Evolutionary conservation across 78 protist genomes (phyloP), one percentile per base, ranked within the genome.

Genomic region (Isochrysis galbana): DNA sequence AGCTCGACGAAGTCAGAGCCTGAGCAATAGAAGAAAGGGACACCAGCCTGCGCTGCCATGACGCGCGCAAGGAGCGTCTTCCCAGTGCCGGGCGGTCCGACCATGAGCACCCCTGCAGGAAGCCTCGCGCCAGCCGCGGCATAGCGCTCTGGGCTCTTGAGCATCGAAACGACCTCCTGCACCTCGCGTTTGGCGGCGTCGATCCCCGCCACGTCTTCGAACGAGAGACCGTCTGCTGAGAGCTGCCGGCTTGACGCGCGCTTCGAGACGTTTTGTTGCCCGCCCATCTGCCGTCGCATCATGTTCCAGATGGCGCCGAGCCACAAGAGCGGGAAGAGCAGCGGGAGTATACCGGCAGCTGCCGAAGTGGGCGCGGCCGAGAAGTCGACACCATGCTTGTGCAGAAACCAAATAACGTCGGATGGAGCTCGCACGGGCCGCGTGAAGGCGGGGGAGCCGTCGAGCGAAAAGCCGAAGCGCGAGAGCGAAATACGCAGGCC

Each of bases 51-150:
- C 5, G 55, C 54, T 2, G 88, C 48, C 34, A 80, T 44, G 34
- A 80, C 88, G 55, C 88, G 88, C 44, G 90, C 96, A 3, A 89
- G 47, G 44, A 94, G 89, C 19, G 96, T 94, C 93, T 94, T 94
- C 67, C 96, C 96, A 21, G 96, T 94, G 55, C 96, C 96, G 0
- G 95, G 95, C 46, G 95, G 95, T 21, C 95, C 95, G 44, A 32
- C 67, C 45, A 94, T 41, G 17, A 94, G 90, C 10, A 90, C 45
- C 23, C 95, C 95, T 3, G 55, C 25, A 34, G 88, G 88, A 34
- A 80, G 55, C 39, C 88, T 46, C 39, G 51, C 88, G 88, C 88
- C 88, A 5, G 54, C 88, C 41, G 36, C 23, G 44, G 55, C 36
- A 38, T 80, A 80, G 22, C 55, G 4, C 38, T 21, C 23, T n/a